These are phyloP conservation scores for Trichaptum fuscoviolaceum DNA, from an alignment of 768 basidiomycete genomes.

Conservation along the genomic window DNA sequence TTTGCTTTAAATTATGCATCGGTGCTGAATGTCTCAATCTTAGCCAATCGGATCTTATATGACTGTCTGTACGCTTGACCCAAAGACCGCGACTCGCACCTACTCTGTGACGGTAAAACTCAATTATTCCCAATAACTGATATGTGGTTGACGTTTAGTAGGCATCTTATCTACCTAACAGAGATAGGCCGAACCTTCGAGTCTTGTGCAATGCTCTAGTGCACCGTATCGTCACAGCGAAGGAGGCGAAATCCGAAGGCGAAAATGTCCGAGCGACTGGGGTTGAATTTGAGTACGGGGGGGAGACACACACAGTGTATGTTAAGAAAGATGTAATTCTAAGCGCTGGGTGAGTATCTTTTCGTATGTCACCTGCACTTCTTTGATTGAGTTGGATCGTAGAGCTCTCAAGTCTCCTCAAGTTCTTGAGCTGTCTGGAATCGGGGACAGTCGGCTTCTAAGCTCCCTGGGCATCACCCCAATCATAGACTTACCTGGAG, in stretches of 20 bases:
- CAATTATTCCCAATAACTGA: neutral
- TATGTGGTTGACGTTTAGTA: neutral
- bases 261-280: conserved; percentile 21
- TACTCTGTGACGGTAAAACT: conserved; percentile 20
- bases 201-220: conserved; percentile 24
- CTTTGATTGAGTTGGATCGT: conserved; percentile 12
- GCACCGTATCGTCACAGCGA: conserved; percentile 7
- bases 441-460: conserved; percentile 35
- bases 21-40: neutral
- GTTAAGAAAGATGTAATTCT: conserved; percentile 40
- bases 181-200: conserved; percentile 22
- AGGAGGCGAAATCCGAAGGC: neutral
- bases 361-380: neutral
- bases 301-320: conserved; percentile 22
- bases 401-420: conserved; percentile 42
- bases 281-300: conserved; percentile 22
- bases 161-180: conserved; percentile 25
- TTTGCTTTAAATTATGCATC: neutral
- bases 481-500: conserved; percentile 37
- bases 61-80: conserved; percentile 15
- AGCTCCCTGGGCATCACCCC: conserved; percentile 28
- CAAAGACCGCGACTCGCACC: conserved; percentile 19
- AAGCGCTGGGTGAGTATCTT: conserved; percentile 18
- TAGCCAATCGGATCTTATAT: conserved; percentile 12
- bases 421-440: conserved; percentile 44